Evolutionary conservation across 306 rosid species (phyloP).

Genomic region (Cucurbita ficifolia): DNA sequence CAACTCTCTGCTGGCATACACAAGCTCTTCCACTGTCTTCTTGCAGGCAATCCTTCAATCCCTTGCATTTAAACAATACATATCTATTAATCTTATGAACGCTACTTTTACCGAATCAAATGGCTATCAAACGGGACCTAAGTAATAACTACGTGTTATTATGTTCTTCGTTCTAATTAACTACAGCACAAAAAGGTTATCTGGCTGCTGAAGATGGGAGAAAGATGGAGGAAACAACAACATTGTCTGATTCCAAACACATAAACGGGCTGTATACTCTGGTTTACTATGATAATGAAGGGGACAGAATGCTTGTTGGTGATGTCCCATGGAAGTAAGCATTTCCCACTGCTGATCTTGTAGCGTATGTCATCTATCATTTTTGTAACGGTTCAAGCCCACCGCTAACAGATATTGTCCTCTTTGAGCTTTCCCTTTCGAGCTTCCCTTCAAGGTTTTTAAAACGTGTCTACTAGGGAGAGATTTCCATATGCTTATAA

Average conservation of each 20-base stretch:
- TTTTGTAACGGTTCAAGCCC: too few species aligned
- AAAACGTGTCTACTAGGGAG: too few species aligned
- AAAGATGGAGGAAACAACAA: constrained; percentile 26
- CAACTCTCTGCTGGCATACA: constrained; percentile 62
- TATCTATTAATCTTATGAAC: neutral
- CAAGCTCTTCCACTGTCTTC: constrained; percentile 58
- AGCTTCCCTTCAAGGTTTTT: too few species aligned
- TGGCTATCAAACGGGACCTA: neutral
- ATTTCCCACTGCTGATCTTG: neutral
- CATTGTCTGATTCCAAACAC: constrained; percentile 21
- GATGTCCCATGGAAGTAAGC: constrained; percentile 96
- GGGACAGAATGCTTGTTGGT: constrained; percentile 77
- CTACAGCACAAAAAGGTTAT: constrained; percentile 42
- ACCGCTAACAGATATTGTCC: too few species aligned
- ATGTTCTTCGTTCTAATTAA: neutral
- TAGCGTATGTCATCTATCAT: neutral
- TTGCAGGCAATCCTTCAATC: constrained; percentile 29
- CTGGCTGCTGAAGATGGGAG: constrained; percentile 31
- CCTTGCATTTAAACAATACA: neutral
- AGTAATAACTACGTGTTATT: neutral
- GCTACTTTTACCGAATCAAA: neutral
- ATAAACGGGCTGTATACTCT: constrained; percentile 57
- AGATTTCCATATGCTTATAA: too few species aligned
- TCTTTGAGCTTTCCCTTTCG: too few species aligned
- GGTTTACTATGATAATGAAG: constrained; percentile 78